These are phyloP conservation scores for Leishmania tarentolae DNA, from an alignment of 208 protist genomes.

Conservation along the genomic window DNA sequence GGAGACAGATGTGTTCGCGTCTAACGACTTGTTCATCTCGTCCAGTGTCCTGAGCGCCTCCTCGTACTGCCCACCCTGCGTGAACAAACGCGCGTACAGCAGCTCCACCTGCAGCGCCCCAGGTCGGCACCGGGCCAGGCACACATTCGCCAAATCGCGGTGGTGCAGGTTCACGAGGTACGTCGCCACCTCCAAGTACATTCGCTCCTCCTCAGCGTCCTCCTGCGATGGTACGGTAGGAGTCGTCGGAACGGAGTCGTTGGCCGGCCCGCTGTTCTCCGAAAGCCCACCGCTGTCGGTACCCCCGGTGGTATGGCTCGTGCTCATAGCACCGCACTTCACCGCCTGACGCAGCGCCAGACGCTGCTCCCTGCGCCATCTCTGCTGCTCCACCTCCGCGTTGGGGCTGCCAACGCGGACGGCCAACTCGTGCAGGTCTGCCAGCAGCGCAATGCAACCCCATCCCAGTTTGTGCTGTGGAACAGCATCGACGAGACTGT, in stretches of 20 bases:
- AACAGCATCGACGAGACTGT: slow-evolving; percentile 66
- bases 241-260: neutral
- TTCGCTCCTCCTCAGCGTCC: slow-evolving; percentile 24
- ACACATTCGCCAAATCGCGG: slow-evolving; percentile 74
- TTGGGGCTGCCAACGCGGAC: slow-evolving; percentile 50
- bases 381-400: slow-evolving; percentile 39
- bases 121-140: slow-evolving; percentile 55
- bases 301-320: neutral
- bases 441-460: slow-evolving; percentile 70
- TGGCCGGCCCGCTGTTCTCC: neutral
- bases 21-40: slow-evolving; percentile 10
- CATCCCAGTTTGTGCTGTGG: slow-evolving; percentile 60
- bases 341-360: slow-evolving; percentile 61
- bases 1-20: neutral
- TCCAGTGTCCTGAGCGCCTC: slow-evolving; percentile 59
- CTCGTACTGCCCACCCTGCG: slow-evolving; percentile 69
- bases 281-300: neutral
- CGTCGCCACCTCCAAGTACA: slow-evolving; percentile 48
- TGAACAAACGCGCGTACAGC: slow-evolving; percentile 81
- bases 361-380: slow-evolving; percentile 60
- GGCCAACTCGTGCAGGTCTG: slow-evolving; percentile 53
- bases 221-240: neutral
- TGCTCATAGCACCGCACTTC: slow-evolving; percentile 11
- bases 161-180: slow-evolving; percentile 72
- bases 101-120: slow-evolving; percentile 45